phyloP scores from a whole-genome alignment of 164 flowering plant species.

The Kalanchoe fedtschenkoi region DNA sequence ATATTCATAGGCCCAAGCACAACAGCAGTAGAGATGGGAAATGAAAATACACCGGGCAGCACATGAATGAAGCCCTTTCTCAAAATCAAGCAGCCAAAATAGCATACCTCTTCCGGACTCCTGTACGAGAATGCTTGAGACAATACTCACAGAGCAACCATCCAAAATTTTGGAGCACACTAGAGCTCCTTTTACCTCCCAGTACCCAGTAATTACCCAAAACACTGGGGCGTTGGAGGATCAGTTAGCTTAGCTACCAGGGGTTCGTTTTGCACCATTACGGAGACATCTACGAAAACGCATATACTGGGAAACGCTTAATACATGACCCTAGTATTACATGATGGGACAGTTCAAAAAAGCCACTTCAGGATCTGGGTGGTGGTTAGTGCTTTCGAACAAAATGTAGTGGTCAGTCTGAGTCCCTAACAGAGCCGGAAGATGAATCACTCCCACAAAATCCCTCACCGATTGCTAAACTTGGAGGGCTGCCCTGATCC shows the following conservation, averaged over 20 bases:
- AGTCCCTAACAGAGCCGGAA: conserved; percentile 3
- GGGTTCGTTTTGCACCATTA: too few species aligned
- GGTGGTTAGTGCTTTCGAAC: background rate
- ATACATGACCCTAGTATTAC: too few species aligned
- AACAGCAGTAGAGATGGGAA: too few species aligned
- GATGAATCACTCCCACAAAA: conserved; percentile 7
- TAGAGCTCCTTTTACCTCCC: background rate
- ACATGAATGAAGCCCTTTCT: too few species aligned
- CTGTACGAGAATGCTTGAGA: too few species aligned
- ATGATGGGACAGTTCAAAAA: background rate
- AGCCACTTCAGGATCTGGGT: background rate
- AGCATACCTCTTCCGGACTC: too few species aligned
- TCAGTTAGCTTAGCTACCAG: conserved; percentile 1
- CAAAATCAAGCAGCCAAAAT: too few species aligned
- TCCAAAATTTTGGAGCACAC: too few species aligned
- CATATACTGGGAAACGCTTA: background rate
- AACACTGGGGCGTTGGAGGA: background rate
- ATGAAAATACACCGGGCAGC: too few species aligned
- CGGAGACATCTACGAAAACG: background rate
- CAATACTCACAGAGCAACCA: too few species aligned
- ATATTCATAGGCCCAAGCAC: too few species aligned
- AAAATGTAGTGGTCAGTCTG: conserved; percentile 3
- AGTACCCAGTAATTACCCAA: conserved; percentile 1
- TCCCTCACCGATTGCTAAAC: conserved; percentile 3
- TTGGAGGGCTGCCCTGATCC: conserved; percentile 1